Conservation (phyloP, 192 early-diverging fungal genomes). For the Gorgonomyces haynaldii region DNA sequence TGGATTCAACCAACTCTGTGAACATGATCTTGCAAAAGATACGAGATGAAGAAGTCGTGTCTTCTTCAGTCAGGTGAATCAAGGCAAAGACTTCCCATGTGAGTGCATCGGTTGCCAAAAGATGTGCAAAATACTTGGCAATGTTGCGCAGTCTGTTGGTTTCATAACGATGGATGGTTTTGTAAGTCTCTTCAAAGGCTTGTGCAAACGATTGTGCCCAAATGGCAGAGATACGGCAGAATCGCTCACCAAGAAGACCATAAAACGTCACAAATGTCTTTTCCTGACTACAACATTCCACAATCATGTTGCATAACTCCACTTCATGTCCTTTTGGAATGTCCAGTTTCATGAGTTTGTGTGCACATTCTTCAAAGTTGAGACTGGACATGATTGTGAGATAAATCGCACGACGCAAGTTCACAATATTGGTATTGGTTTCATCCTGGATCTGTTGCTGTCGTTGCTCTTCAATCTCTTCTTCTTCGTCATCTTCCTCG, state of each 20-base stretch:
- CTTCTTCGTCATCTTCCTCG: constrained; percentile 23
- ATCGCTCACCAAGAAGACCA: constrained; percentile 86
- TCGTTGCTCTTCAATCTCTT: constrained; percentile 26
- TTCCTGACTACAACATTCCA: constrained; percentile 94
- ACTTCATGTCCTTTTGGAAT: constrained; percentile 77
- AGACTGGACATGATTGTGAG: constrained; percentile 90
- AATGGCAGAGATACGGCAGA: constrained; percentile 65
- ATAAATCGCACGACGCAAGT: constrained; percentile 85
- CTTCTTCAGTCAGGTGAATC: constrained; percentile 80
- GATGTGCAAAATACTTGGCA: constrained; percentile 81
- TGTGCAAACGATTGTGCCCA: constrained; percentile 73
- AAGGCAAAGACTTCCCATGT: constrained; percentile 70
- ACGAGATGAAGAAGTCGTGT: constrained; percentile 90
- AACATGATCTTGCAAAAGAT: constrained; percentile 96
- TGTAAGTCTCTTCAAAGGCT: constrained; percentile 72
- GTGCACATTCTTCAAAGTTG: constrained; percentile 90
- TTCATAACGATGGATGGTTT: constrained; percentile 86
- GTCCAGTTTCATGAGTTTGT: constrained; percentile 84
- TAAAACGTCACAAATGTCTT: constrained; percentile 89
- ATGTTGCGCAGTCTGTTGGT: constrained; percentile 88
- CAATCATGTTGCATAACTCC: constrained; percentile 91
- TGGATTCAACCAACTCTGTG: constrained; percentile 69
- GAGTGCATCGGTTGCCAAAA: constrained; percentile 72
- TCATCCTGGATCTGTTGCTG: constrained; percentile 64
- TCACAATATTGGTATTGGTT: constrained; percentile 81